Evolutionary conservation across 2,329 filamentous ascomycete species (phyloP), one percentile per base, ranked within the genome.

Genomic region (Beauveria medogensis): DNA sequence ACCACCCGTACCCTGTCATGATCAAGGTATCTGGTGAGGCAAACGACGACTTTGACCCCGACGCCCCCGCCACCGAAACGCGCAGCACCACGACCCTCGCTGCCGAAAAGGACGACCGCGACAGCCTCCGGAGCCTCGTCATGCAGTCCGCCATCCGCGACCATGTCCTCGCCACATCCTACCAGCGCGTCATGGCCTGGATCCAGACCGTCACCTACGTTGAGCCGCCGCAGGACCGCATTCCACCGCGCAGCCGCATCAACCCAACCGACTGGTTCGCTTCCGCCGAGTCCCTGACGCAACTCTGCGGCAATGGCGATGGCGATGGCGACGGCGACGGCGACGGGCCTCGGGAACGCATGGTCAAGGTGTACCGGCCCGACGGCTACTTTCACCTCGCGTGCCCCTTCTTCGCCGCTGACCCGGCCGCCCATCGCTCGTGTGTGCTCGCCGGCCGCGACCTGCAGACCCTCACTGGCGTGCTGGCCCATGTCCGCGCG

Each of bases 81-180:
- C 56, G 26, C 56, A 59, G 47, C 56, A 58, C 34, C 55, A 58
- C 44, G n/a, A 58, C 55, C 18, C 20, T 58, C 9, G n/a, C 56
- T 40, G 47, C 47, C 9, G 48, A 52, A 3, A 34, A 24, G 22
- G 55, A 51, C 30, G 18, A 20, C 47, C 2, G 22, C 40, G n/a
- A n/a, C 34, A 24, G n/a, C 12, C 22, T 37, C 37, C 30, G 14
- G 14, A 40, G 14, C 46, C 22, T 43, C 18, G 37, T 59, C 10
- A 30, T 52, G 37, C 47, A 44, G 56, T 20, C 34, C 5, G 18
- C 24, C 9, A n/a, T 51, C 28, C 47, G 46, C 3, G 56, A 59
- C 2, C 22, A 18, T 18, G n/a, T 59, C 6, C 37, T 59, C 22
- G 5, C 16, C 8, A 59, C 18, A 4, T n/a, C 56, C 2, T 40